Evolutionary conservation across 2,329 filamentous ascomycete genomes (phyloP).

Genomic region (Cytospora chrysosperma): DNA sequence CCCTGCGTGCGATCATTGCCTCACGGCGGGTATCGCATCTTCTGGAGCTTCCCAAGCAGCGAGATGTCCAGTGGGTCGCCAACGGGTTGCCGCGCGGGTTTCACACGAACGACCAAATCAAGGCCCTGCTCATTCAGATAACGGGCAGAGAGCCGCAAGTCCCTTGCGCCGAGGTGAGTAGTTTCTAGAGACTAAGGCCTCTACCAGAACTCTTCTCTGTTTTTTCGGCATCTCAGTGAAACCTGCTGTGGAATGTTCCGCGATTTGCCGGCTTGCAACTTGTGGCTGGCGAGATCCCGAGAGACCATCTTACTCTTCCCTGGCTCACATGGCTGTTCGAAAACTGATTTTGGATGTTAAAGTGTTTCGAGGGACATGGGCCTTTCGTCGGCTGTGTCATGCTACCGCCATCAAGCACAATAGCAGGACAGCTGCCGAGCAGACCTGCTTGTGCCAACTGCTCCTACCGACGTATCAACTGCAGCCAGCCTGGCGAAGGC

Average conservation of each 20-base stretch:
- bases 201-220: too few species aligned
- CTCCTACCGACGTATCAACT: background rate
- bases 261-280: background rate
- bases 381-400: background rate
- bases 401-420: background rate
- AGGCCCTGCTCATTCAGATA: background rate
- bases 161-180: background rate
- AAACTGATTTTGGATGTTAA: background rate
- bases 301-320: background rate
- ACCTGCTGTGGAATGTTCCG: background rate
- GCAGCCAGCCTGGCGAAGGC: background rate
- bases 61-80: background rate
- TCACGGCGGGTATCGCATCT: background rate
- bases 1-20: background rate
- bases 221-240: too few species aligned
- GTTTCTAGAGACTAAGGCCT: background rate
- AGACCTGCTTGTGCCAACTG: background rate
- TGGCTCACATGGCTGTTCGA: background rate
- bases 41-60: background rate
- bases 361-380: background rate
- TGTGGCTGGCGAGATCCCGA: background rate
- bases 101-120: background rate
- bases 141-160: background rate
- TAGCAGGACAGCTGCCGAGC: background rate
- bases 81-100: background rate